These are phyloP conservation scores for Zizania palustris DNA, from an alignment of 202 grass and related monocot genomes.

Conservation along the genomic window DNA sequence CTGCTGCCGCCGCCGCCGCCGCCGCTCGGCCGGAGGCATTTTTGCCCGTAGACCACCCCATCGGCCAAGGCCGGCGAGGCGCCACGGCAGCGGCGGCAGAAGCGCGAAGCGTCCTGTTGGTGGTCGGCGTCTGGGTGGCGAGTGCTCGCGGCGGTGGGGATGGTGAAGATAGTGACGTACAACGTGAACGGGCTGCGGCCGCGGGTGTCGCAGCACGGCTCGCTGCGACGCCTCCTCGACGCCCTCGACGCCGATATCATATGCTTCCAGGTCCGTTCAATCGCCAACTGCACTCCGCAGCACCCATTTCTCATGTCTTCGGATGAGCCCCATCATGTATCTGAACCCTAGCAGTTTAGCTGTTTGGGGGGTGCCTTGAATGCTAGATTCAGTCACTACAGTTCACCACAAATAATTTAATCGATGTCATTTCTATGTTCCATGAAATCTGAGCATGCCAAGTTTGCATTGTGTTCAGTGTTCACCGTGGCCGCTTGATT, in stretches of 20 bases:
- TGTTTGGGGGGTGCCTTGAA: neutral
- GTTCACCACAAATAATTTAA: neutral
- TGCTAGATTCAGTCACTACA: conserved; percentile 5
- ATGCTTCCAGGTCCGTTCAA: conserved; percentile 77
- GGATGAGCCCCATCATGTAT: neutral
- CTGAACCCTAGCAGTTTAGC: conserved; percentile 48
- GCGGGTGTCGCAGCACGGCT: conserved; percentile 84
- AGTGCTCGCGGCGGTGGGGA: conserved; percentile 1
- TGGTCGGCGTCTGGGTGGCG: neutral
- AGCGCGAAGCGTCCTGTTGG: neutral
- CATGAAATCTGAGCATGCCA: neutral
- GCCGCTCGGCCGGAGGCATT: conserved; percentile 1
- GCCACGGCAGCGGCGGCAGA: neutral
- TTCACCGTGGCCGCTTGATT: neutral
- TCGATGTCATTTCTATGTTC: neutral
- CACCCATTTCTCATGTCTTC: neutral
- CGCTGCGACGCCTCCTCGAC: conserved; percentile 86
- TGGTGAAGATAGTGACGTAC: conserved; percentile 92
- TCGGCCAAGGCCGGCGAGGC: neutral
- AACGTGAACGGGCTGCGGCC: conserved; percentile 96
- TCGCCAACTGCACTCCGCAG: neutral
- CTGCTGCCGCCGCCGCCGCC: conserved; percentile 22
- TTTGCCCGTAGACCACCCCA: neutral
- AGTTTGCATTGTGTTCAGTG: neutral
- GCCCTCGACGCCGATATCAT: conserved; percentile 90